A percentile compares a stretch with the other conserved stretches of the same genome.
phyloP scores from a whole-genome alignment of 106 monocot genomes.

The Triglochin maritima region DNA sequence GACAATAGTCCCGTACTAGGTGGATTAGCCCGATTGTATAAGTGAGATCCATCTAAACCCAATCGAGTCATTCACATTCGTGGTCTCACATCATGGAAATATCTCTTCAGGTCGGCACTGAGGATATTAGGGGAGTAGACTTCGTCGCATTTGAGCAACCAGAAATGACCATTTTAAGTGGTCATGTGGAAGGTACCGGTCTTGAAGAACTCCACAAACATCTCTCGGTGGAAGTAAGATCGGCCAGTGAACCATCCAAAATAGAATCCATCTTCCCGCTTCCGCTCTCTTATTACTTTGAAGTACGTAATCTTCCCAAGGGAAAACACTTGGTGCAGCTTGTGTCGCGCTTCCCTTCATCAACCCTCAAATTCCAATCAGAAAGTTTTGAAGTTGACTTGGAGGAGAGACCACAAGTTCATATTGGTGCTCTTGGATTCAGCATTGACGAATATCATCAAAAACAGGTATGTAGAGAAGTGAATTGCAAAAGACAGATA shows the following conservation, averaged over 20 bases:
- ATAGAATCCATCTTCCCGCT: slow-evolving; percentile 53
- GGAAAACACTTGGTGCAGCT: slow-evolving; percentile 73
- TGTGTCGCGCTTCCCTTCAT: slow-evolving; percentile 33
- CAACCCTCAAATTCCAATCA: slow-evolving; percentile 51
- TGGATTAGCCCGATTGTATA: too few species aligned
- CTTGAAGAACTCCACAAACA: slow-evolving; percentile 56
- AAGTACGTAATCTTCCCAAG: slow-evolving; percentile 68
- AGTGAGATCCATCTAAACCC: too few species aligned
- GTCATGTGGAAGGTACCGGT: slow-evolving; percentile 66
- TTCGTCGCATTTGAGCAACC: slow-evolving; percentile 89
- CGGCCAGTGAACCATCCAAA: slow-evolving; percentile 47
- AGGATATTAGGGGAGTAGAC: slow-evolving; percentile 64
- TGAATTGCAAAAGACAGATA: not conserved
- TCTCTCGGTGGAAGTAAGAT: slow-evolving; percentile 74
- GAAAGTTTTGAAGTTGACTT: slow-evolving; percentile 81
- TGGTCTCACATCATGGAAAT: not conserved
- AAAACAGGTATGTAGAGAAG: slow-evolving; percentile 51
- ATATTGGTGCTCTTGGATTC: slow-evolving; percentile 71
- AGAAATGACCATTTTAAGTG: slow-evolving; percentile 65
- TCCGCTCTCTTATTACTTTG: slow-evolving; percentile 71
- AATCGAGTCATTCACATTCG: too few species aligned
- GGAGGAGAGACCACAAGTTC: slow-evolving; percentile 56
- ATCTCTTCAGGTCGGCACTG: slow-evolving; percentile 50
- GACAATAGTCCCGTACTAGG: too few species aligned
- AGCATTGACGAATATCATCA: slow-evolving; percentile 50